Evolutionary conservation across 768 basidiomycete genomes (phyloP), one percentile per base, ranked within the genome.

Genomic region (Sistotremastrum niveocremeum): DNA sequence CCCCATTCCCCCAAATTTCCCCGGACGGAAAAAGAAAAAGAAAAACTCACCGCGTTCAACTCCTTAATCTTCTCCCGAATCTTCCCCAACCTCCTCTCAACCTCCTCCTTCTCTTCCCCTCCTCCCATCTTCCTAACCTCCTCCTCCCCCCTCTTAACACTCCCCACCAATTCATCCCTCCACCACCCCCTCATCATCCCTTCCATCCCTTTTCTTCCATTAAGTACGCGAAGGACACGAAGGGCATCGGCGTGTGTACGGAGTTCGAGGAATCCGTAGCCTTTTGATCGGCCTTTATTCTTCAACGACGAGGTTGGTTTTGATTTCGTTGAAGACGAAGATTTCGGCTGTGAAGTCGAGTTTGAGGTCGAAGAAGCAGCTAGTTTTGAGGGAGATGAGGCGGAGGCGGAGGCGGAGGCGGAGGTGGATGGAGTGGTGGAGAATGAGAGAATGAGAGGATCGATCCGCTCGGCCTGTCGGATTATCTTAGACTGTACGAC

Each of bases 181-280:
- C 84, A 89, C 95, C 94, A 90, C 45, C 67, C 68, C 51, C 75
- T 71, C 56, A 91, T 79, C 47, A 97, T 64, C 4, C 59, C 53
- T 2, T 69, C 73, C 0, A 84, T 72, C 3, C 70, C 74, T 1
- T 74, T 63, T 58, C 95, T 93, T 58, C 89, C 91, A 65, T 98
- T 99, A 30, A 86, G 83, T 88, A 88, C 98, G 34, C 95, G 74
- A 39, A 98, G 64, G 4, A 97, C 82, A 29, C 86, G 81, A 28
- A 99, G 67, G 5, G 94, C 90, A 59, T 98, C 89, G 4, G 82
- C 78, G 54, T 99, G 95, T 30, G 68, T 74, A 41, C 78, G 67
- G 74, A 95, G 75, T 67, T 98, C 94, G 33, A 98, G 57, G 65
- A 99, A 98, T 7, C 94, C 95, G 56, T 97, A 99, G 1, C 95